Conservation (phyloP, 2,329 filamentous ascomycete species). For the Chaetomium sp. region DNA sequence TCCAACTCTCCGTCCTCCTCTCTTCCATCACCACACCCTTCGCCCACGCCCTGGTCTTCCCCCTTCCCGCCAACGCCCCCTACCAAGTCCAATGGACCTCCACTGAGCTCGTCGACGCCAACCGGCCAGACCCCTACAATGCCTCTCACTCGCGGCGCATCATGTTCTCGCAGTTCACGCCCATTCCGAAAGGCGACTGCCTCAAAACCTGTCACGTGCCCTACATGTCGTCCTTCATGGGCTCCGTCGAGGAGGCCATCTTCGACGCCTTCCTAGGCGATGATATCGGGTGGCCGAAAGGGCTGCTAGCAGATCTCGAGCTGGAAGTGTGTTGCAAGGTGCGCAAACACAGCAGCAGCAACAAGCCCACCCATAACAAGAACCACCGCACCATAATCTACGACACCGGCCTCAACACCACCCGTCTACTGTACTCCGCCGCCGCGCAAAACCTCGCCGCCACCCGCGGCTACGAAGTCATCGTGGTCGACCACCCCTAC, state of each 20-base stretch:
- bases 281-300: slow-evolving; percentile 17
- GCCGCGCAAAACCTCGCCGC: slow-evolving; percentile 34
- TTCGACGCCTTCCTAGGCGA: slow-evolving; percentile 12
- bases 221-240: slow-evolving; percentile 21
- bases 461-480: slow-evolving; percentile 35
- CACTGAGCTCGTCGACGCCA: slow-evolving; percentile 27
- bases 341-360: not conserved
- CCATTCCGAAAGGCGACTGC: slow-evolving; percentile 16
- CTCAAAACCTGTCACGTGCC: slow-evolving; percentile 18
- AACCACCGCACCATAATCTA: slow-evolving; percentile 17
- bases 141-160: slow-evolving; percentile 20
- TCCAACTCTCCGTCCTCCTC: not conserved
- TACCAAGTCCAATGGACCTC: slow-evolving; percentile 9
- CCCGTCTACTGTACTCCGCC: slow-evolving; percentile 33
- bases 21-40: not conserved
- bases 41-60: not conserved
- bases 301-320: slow-evolving; percentile 17
- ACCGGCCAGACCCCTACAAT: slow-evolving; percentile 30
- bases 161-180: slow-evolving; percentile 24
- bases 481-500: slow-evolving; percentile 39
- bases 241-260: slow-evolving; percentile 21
- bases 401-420: slow-evolving; percentile 19
- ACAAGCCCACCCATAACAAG: not conserved
- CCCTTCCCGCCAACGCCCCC: not conserved
- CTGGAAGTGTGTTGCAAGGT: slow-evolving; percentile 22